Percentiles rank a stretch among this genome's conserved stretches.
phyloP scores from a whole-genome alignment of 495 filamentous ascomycete species.

The Penicillium roqueforti region DNA sequence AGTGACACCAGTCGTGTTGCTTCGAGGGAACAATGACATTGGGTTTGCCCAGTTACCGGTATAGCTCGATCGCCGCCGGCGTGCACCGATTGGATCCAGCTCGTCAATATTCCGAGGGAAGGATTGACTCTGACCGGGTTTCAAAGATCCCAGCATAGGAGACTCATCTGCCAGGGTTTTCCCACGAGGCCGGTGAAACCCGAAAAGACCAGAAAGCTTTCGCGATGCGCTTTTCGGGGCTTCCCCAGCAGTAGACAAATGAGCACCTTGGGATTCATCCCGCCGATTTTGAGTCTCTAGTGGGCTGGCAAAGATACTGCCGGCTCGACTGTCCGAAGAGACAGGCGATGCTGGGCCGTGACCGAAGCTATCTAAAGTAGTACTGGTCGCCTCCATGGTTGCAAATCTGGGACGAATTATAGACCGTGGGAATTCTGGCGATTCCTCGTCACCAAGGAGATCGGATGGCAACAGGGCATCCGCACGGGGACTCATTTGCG shows the following conservation, averaged over 20 bases:
- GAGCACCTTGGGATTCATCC: constrained; percentile 31
- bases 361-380: constrained; percentile 35
- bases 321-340: constrained; percentile 59
- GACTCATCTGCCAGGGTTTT: constrained; percentile 68
- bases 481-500: constrained; percentile 78
- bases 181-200: constrained; percentile 64
- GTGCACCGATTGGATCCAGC: constrained; percentile 64
- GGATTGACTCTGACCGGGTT: constrained; percentile 75
- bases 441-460: constrained; percentile 73
- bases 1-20: constrained; percentile 37
- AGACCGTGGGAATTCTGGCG: constrained; percentile 48
- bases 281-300: constrained; percentile 58
- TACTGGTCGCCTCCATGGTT: constrained; percentile 32
- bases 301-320: constrained; percentile 64
- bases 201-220: constrained; percentile 58
- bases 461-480: constrained; percentile 74
- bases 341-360: constrained; percentile 65
- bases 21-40: constrained; percentile 51
- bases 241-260: constrained; percentile 40
- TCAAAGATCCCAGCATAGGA: constrained; percentile 67
- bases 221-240: constrained; percentile 48
- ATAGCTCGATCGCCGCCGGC: constrained; percentile 60
- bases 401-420: constrained; percentile 38
- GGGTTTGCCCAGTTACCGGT: constrained; percentile 58
- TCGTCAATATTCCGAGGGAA: constrained; percentile 68